Evolutionary conservation across 2,329 filamentous ascomycete species (phyloP).

Genomic region (Talaromyces piceae): DNA sequence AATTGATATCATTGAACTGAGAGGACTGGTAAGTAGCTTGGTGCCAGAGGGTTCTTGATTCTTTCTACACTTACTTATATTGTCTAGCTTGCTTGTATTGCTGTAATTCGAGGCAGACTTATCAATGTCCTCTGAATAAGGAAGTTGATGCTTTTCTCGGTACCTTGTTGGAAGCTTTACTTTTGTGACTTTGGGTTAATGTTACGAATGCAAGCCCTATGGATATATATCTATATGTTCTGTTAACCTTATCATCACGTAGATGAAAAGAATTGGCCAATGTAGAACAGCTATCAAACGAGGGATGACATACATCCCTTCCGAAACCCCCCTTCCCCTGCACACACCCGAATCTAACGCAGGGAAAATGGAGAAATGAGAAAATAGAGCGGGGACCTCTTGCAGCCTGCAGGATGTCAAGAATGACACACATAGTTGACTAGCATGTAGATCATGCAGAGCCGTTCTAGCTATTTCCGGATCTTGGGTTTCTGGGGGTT

Average conservation of each 20-base stretch:
- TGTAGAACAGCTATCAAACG: not conserved
- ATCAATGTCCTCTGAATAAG: no score
- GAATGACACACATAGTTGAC: not conserved
- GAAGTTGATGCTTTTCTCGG: no score
- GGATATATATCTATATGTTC: not conserved
- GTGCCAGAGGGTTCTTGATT: not conserved
- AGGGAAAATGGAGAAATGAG: not conserved
- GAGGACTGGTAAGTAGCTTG: not conserved
- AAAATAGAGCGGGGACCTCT: no score
- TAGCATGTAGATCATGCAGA: not conserved
- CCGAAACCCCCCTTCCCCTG: not conserved
- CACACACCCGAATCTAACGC: not conserved
- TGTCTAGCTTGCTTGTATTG: not conserved
- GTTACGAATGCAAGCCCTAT: not conserved
- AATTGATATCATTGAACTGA: no score
- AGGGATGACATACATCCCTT: not conserved
- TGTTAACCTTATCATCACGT: no score
- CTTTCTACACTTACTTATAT: not conserved
- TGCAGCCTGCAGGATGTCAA: not conserved
- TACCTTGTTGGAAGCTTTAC: no score
- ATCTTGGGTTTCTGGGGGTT: no score
- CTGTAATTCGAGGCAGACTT: no score
- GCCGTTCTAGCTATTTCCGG: not conserved
- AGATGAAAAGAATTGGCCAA: no score
- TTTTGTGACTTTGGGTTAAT: no score